Conservation (phyloP, 768 basidiomycete genomes). For the Leccinellum luteum region DNA sequence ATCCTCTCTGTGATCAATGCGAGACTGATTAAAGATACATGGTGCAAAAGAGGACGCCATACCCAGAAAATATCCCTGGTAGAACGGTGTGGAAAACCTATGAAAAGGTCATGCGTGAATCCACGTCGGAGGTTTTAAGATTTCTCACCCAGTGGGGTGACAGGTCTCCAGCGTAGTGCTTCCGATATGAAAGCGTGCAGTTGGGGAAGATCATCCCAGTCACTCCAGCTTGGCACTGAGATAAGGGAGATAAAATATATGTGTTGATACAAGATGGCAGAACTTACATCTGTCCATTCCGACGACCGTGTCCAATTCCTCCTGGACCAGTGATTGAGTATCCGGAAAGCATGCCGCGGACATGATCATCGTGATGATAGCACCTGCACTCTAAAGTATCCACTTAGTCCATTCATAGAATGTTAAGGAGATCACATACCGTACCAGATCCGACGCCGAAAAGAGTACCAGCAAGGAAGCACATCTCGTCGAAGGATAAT, state of each 20-base stretch:
- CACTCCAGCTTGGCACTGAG: conserved; percentile 38
- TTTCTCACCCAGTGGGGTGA: conserved; percentile 25
- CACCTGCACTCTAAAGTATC: neutral
- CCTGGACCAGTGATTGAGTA: conserved; percentile 46
- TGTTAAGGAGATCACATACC: conserved; percentile 11
- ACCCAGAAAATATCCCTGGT: conserved; percentile 66
- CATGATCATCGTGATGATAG: conserved; percentile 42
- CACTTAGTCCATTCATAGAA: neutral
- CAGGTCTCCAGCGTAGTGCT: conserved; percentile 37
- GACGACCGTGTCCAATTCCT: conserved; percentile 51
- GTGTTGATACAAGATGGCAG: neutral
- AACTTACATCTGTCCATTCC: conserved; percentile 35
- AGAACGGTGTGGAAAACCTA: conserved; percentile 55
- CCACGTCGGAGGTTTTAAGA: neutral
- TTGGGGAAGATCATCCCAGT: conserved; percentile 32
- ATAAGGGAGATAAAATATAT: neutral
- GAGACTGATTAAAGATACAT: conserved; percentile 30
- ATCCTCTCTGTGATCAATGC: conserved; percentile 11
- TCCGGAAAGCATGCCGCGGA: conserved; percentile 55
- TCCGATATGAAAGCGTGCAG: conserved; percentile 39
- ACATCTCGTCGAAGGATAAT: conserved; percentile 50
- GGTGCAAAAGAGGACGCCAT: neutral
- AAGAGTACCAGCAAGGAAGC: conserved; percentile 58
- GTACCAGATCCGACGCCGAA: conserved; percentile 65
- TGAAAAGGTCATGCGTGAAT: neutral